phyloP scores from a whole-genome alignment of 352 stramenopile genomes.

The Pythium vanterpoolii region DNA sequence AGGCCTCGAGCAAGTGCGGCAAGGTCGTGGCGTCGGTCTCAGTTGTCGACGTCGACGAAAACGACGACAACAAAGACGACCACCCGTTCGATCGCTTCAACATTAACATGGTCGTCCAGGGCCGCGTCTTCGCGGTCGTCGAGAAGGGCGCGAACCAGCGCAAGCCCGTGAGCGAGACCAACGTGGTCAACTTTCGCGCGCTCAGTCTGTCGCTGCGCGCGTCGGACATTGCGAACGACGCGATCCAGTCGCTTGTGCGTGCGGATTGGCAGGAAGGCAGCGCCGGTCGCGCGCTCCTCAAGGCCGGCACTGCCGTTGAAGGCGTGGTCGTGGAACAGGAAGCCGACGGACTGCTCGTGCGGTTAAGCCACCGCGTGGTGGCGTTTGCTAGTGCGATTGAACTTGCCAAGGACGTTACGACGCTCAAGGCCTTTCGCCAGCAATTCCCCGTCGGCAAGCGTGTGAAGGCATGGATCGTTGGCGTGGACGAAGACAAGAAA shows the following conservation, averaged over 20 bases:
- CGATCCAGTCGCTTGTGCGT: constrained; percentile 44
- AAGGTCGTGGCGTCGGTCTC: constrained; percentile 78
- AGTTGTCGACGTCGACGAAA: constrained; percentile 78
- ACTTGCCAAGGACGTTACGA: constrained; percentile 55
- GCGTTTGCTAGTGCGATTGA: constrained; percentile 63
- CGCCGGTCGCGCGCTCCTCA: constrained; percentile 61
- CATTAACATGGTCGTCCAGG: constrained; percentile 66
- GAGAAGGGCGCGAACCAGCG: constrained; percentile 84
- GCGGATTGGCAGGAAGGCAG: constrained; percentile 77
- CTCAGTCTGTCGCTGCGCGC: constrained; percentile 70
- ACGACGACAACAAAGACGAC: constrained; percentile 17
- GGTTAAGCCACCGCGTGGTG: constrained; percentile 70
- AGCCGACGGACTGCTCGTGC: constrained; percentile 49
- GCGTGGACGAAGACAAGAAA: constrained; percentile 72
- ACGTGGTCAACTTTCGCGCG: constrained; percentile 69
- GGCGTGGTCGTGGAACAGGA: constrained; percentile 75
- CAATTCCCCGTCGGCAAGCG: constrained; percentile 78
- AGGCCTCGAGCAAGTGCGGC: constrained; percentile 64
- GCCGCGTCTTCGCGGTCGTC: constrained; percentile 60
- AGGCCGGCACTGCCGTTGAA: constrained; percentile 47
- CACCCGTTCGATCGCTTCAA: constrained; percentile 84
- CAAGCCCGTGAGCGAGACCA: constrained; percentile 74
- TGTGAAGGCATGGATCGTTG: constrained; percentile 60
- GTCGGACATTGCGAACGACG: constrained; percentile 38
- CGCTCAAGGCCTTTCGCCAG: constrained; percentile 56